Evolutionary conservation across 2,329 filamentous ascomycete genomes (phyloP), one percentile per base, ranked within the genome.

Genomic region (Colletotrichum theobromicola): DNA sequence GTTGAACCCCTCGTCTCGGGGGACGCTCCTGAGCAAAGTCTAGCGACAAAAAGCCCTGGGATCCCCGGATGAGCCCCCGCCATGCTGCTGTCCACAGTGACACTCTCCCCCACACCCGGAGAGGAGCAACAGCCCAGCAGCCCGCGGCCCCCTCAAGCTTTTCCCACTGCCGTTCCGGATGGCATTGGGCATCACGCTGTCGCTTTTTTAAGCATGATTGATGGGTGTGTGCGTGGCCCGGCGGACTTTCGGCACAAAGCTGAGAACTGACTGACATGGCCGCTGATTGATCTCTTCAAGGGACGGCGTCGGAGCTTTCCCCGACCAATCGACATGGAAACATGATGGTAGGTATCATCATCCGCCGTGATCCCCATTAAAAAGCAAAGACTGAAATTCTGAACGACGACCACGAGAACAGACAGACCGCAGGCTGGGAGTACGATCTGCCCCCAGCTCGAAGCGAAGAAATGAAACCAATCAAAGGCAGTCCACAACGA

Each of bases 1-100:
- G 53, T 60, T 73, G 66, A 60, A 67, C 46, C 67, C 63, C 67
- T 73, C 71, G 60, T 73, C 71, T 64, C 50, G 60, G 28, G 60
- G 58, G n/a, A 32, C 57, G n/a, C n/a, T 62, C 30, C 15, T 35
- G 32, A 60, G 57, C 26, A 32, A 50, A 50, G 42, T 50, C 42
- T n/a, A 50, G 42, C 42, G 7, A 50, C 42, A 30, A 16, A 37
- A 18, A 50, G 24, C 62, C 37, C 62, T 57, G 26, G 30, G n/a
- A 35, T n/a, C 50, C 30, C 55, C 35, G 28, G 62, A 21, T 8
- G 30, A 12, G 16, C 32, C 70, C 60, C 68, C 34, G 28, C 58
- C 42, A 21, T 50, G 12, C 42, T 50, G 42, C 6, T 50, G 42
- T 21, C n/a, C 55, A 4, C 42, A 21, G 32, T 55, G 37, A 50